phyloP scores from a whole-genome alignment of 129 eudicot species.

The Erigeron canadensis region DNA sequence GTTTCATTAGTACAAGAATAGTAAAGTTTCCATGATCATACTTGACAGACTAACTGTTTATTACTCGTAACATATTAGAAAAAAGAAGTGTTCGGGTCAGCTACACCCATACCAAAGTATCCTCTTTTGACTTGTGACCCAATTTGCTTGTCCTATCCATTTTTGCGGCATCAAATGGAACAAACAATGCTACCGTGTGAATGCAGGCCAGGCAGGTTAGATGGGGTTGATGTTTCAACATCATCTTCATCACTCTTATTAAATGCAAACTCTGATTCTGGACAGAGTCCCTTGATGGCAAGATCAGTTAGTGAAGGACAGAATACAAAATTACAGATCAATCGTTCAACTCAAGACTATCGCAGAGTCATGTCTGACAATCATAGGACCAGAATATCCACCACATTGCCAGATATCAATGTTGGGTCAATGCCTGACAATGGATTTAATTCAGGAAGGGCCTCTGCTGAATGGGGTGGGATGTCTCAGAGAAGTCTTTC shows the following conservation, averaged over 20 bases:
- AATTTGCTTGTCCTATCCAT: no score
- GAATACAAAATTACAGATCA: conserved; percentile 15
- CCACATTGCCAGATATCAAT: conserved; percentile 21
- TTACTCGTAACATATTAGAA: no score
- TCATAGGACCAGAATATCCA: conserved; percentile 24
- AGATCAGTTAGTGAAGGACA: conserved; percentile 45
- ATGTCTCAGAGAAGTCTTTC: conserved; percentile 53
- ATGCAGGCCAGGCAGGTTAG: conserved; percentile 48
- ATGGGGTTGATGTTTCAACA: conserved; percentile 28
- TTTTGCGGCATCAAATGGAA: background rate
- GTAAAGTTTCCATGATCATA: no score
- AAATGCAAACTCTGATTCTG: conserved; percentile 40
- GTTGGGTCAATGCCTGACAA: conserved; percentile 33
- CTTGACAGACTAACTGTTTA: no score
- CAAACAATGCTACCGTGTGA: conserved; percentile 17
- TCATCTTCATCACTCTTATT: conserved; percentile 36
- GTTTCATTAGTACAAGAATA: no score
- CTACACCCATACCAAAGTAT: no score
- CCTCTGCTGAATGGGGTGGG: conserved; percentile 42
- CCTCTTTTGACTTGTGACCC: no score
- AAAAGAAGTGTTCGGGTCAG: no score
- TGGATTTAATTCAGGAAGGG: conserved; percentile 33
- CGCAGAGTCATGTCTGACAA: conserved; percentile 50
- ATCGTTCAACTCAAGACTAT: conserved; percentile 24
- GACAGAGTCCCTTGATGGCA: conserved; percentile 38